phyloP scores from a whole-genome alignment of 192 early-diverging fungal species.

The Kickxella alabastrina region DNA sequence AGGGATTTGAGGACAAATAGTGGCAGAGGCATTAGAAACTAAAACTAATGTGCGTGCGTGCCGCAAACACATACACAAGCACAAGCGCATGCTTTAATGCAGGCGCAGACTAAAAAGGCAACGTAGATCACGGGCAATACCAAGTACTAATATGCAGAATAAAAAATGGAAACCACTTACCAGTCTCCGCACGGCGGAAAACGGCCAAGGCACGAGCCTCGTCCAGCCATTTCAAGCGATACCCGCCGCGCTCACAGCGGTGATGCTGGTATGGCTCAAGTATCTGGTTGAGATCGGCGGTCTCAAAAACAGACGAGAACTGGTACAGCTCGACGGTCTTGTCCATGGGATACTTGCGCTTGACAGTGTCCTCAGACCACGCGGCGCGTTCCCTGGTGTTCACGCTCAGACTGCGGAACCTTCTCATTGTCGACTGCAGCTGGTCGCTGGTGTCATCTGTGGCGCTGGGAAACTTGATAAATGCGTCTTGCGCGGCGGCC shows the following conservation, averaged over 20 bases:
- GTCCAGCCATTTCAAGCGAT: constrained; percentile 55
- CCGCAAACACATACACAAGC: too few relatives aligned
- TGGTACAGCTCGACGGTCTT: constrained; percentile 51
- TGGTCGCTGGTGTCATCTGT: constrained; percentile 35
- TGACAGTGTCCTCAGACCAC: constrained; percentile 50
- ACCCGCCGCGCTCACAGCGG: constrained; percentile 49
- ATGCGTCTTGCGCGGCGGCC: constrained; percentile 38
- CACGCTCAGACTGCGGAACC: constrained; percentile 52
- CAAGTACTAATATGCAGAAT: too few relatives aligned
- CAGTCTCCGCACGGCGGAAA: constrained; percentile 52
- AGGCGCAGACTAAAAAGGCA: too few relatives aligned
- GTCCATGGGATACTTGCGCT: constrained; percentile 51
- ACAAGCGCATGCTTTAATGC: too few relatives aligned
- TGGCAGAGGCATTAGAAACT: too few relatives aligned
- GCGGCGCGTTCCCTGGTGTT: constrained; percentile 46
- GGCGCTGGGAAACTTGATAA: constrained; percentile 32
- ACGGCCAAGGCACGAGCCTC: constrained; percentile 50
- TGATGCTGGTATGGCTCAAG: constrained; percentile 55
- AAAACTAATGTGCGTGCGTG: too few relatives aligned
- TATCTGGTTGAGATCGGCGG: constrained; percentile 53
- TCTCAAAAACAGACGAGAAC: constrained; percentile 53
- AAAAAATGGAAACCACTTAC: too few relatives aligned
- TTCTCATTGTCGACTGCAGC: constrained; percentile 21
- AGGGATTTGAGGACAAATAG: too few relatives aligned
- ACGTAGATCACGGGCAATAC: too few relatives aligned